Base-by-base conservation (phyloP, 2,329 filamentous ascomycete species). In the Hypomyces rosellus region DNA sequence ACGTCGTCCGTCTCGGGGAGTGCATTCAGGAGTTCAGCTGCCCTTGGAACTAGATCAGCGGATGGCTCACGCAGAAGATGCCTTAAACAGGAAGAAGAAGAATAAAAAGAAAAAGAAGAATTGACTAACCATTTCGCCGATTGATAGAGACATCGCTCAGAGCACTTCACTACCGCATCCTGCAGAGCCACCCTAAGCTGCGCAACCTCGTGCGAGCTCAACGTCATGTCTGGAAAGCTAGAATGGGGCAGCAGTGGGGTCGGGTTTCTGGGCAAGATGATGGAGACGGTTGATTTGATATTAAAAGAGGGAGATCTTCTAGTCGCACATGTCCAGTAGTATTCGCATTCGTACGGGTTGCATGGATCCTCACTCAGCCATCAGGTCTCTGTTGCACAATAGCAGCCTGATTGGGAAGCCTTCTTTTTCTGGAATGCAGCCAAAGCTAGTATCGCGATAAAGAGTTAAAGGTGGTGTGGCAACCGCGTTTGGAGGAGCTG, bases 61-160 rank as follows among this genome's bases (percentile, higher is more conserved):
- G 16, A 13, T 12, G 22, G 8, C 25, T 16, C 18, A 34, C 3
- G 9, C 13, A 15, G 22, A 39, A n/a, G 36, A 18, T 13, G 38
- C 3, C 12, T n/a, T 25, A 12, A 34, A 9, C 13, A 25, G 16
- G 7, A 38, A 11, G 22, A 11, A 18, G 16, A 16, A 7, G 18
- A n/a, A 18, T 41, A 40, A n/a, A 39, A 39, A 18, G 43, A 40
- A n/a, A 39, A 39, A 18, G 37, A 39, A 39, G 37, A 14, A 6
- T 34, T 8, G 3, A 45, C 61, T 50, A 66, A 96, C 93, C 93
- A 99, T 82, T 97, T 97, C 25, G 93, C 86, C 6, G 92, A 93
- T 62, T 96, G 91, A 64, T 96, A 97, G 12, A 99, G 79, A 67
- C 93, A 96, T 66, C 93, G 78, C 66, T 99, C 93, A 1, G 90